These are phyloP conservation scores for Strigomonas galati DNA, from an alignment of 208 protist genomes.

Conservation along the genomic window DNA sequence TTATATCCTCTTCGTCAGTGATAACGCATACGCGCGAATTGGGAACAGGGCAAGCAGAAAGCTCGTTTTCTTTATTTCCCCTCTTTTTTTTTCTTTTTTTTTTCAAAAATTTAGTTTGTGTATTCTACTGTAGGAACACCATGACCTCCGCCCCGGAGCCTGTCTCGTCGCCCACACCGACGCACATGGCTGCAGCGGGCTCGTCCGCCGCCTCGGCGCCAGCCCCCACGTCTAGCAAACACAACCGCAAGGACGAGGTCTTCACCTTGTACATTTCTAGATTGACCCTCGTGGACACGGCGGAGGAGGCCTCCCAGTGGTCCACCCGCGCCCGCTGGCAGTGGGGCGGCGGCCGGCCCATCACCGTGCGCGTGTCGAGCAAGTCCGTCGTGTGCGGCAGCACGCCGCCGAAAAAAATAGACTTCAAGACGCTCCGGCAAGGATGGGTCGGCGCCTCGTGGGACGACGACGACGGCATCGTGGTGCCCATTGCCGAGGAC, in stretches of 20 bases:
- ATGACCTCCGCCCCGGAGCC: background rate
- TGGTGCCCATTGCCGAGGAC: constrained; percentile 52
- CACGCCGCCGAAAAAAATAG: constrained; percentile 47
- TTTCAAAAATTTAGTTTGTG: background rate
- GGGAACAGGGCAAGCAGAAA: too few species aligned
- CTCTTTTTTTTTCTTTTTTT: constrained; percentile 13
- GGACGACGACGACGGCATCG: constrained; percentile 31
- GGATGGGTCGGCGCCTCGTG: constrained; percentile 46
- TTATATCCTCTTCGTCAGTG: too few species aligned
- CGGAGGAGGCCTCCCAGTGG: constrained; percentile 71
- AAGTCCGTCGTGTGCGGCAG: constrained; percentile 41
- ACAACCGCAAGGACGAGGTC: background rate
- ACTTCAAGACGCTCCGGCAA: constrained; percentile 35
- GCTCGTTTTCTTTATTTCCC: background rate
- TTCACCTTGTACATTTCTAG: constrained; percentile 57
- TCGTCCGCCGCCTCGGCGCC: background rate
- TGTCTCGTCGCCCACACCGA: background rate
- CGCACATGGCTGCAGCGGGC: background rate
- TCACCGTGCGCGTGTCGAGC: constrained; percentile 58
- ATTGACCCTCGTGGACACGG: constrained; percentile 80
- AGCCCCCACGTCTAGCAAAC: background rate
- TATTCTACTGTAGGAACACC: too few species aligned
- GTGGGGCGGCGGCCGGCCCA: constrained; percentile 64
- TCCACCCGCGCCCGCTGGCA: constrained; percentile 50
- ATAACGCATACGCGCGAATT: too few species aligned